Conservation (phyloP, 192 early-diverging fungal genomes). For the Phlyctochytrium bullatum region DNA sequence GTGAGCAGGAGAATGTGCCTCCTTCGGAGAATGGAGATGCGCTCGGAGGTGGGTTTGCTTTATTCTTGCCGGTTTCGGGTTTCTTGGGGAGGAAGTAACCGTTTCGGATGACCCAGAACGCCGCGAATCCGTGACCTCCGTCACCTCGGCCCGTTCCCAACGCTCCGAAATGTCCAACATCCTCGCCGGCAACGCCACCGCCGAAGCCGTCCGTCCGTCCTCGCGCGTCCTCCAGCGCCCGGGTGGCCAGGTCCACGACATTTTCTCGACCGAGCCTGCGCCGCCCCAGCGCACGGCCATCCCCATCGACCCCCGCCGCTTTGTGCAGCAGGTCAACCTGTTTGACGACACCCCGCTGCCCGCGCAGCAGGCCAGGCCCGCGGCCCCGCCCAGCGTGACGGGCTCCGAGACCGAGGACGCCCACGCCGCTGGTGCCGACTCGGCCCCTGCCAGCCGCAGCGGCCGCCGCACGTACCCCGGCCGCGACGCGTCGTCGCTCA, state of each 20-base stretch:
- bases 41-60: too few relatives aligned
- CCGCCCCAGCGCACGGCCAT: slow-evolving; percentile 13
- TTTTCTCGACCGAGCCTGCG: slow-evolving; percentile 35
- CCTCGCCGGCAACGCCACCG: neutral
- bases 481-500: slow-evolving; percentile 10
- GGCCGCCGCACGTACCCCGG: slow-evolving; percentile 18
- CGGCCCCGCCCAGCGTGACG: slow-evolving; percentile 34
- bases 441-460: neutral
- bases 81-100: too few relatives aligned
- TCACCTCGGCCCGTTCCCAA: neutral
- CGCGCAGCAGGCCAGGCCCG: neutral
- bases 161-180: neutral
- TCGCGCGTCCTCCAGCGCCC: slow-evolving; percentile 30
- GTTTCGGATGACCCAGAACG: too few relatives aligned
- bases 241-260: slow-evolving; percentile 33
- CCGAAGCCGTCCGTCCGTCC: slow-evolving; percentile 29
- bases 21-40: too few relatives aligned
- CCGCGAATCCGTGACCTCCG: neutral
- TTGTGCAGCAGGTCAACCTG: slow-evolving; percentile 26
- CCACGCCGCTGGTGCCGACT: neutral
- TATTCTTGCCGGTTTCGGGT: too few relatives aligned
- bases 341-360: slow-evolving; percentile 24
- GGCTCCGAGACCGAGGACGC: slow-evolving; percentile 31
- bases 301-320: slow-evolving; percentile 32
- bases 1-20: slow-evolving; percentile 6